These are phyloP conservation scores for Stachybotrys chlorohalonatus DNA, from an alignment of 2,329 filamentous ascomycete genomes.

Conservation along the genomic window DNA sequence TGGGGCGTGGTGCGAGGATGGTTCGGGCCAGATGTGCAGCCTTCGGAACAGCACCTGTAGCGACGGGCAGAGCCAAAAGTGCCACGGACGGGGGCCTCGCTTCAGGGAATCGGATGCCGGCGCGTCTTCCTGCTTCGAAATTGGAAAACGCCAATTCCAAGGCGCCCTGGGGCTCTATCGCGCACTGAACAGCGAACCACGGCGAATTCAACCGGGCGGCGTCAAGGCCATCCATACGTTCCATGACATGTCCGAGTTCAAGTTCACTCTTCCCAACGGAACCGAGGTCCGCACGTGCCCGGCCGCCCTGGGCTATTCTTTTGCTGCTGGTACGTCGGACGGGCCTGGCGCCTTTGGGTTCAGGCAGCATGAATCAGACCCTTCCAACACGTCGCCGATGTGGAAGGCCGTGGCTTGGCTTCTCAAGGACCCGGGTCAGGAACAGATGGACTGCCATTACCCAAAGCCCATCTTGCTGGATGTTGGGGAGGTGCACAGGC, in stretches of 20 bases:
- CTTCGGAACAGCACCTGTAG: constrained; percentile 72
- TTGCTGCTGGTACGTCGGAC: constrained; percentile 83
- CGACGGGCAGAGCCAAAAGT: constrained; percentile 55
- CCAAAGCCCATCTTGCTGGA: constrained; percentile 82
- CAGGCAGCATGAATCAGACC: constrained; percentile 68
- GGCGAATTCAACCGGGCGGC: constrained; percentile 48
- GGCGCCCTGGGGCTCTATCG: constrained; percentile 45
- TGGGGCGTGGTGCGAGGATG: constrained; percentile 82
- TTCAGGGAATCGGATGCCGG: constrained; percentile 61
- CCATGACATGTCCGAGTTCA: constrained; percentile 65
- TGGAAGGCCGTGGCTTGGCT: constrained; percentile 68
- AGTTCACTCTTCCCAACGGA: constrained; percentile 64
- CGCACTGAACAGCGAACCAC: constrained; percentile 33
- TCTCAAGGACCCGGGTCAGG: constrained; percentile 57
- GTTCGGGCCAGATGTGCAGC: constrained; percentile 58
- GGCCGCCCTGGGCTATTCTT: constrained; percentile 79
- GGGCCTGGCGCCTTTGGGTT: constrained; percentile 86
- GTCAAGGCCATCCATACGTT: constrained; percentile 77
- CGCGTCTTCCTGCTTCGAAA: constrained; percentile 67
- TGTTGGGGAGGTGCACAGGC: constrained; percentile 64
- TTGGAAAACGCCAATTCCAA: constrained; percentile 57
- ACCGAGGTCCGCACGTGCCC: constrained; percentile 66
- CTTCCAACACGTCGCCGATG: constrained; percentile 61
- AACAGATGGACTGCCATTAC: constrained; percentile 66
- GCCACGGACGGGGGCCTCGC: constrained; percentile 61